These are phyloP conservation scores for Malus hybrid DNA, from an alignment of 331 rosid genomes.

Conservation along the genomic window DNA sequence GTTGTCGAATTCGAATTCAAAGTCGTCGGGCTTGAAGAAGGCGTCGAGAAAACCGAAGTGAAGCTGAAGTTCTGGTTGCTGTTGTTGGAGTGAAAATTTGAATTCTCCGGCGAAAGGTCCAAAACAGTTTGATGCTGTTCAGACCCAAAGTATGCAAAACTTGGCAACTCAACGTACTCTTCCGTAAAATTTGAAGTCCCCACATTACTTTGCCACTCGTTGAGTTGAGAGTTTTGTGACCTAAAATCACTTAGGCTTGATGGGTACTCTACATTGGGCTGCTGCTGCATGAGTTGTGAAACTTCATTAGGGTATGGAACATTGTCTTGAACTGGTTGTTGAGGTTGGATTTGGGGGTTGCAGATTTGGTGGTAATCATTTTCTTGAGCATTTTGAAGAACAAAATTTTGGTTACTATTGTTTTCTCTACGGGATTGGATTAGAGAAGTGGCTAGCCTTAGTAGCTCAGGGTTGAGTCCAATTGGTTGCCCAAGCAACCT, in stretches of 20 bases:
- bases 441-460: constrained; percentile 58
- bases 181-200: constrained; percentile 13
- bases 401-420: constrained; percentile 12
- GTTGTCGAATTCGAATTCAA: constrained; percentile 72
- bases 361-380: constrained; percentile 12
- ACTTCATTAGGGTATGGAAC: constrained; percentile 24
- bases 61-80: constrained; percentile 37
- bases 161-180: constrained; percentile 26
- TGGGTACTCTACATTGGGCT: constrained; percentile 22
- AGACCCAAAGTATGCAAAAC: constrained; percentile 16
- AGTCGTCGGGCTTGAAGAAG: constrained; percentile 58
- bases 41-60: constrained; percentile 52
- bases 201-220: constrained; percentile 31
- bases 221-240: constrained; percentile 32
- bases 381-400: constrained; percentile 25
- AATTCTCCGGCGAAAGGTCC: constrained; percentile 36
- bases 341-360: constrained; percentile 21
- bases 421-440: constrained; percentile 27
- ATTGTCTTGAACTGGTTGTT: constrained; percentile 11
- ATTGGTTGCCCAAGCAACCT: constrained; percentile 36
- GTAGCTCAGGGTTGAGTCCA: constrained; percentile 51
- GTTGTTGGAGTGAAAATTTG: constrained; percentile 33
- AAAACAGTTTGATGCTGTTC: constrained; percentile 20
- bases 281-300: constrained; percentile 9
- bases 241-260: constrained; percentile 21